Evolutionary conservation across 306 rosid genomes (phyloP).

Genomic region (Malus sieversii): DNA sequence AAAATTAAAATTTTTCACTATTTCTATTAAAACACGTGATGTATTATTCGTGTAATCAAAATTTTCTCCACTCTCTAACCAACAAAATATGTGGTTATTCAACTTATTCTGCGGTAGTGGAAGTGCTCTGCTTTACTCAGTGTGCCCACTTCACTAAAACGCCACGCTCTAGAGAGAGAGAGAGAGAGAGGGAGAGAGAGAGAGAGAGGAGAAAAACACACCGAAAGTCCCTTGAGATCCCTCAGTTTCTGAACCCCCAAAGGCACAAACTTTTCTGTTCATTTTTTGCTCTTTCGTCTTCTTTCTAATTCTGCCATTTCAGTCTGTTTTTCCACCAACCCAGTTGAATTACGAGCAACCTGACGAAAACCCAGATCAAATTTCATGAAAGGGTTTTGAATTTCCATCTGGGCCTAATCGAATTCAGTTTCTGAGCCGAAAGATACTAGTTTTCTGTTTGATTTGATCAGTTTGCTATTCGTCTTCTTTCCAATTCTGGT

Average conservation of each 20-base stretch:
- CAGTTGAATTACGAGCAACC: too few species aligned
- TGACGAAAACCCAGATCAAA: not conserved
- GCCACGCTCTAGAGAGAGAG: not conserved
- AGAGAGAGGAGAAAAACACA: not conserved
- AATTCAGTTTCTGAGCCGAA: not conserved
- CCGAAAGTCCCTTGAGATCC: not conserved
- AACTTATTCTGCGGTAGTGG: not conserved
- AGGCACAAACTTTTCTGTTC: not conserved
- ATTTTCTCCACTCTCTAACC: not conserved
- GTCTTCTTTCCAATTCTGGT: not conserved
- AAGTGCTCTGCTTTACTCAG: not conserved
- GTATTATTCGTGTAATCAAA: too few species aligned
- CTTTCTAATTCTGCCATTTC: not conserved
- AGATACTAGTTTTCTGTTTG: not conserved
- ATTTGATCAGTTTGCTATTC: not conserved
- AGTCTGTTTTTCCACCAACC: not conserved
- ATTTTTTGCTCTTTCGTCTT: not conserved
- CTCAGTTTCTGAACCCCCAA: not conserved
- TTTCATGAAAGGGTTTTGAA: not conserved
- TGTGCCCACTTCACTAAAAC: not conserved
- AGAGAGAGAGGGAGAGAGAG: not conserved
- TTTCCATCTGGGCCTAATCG: too few species aligned
- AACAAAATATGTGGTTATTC: not conserved
- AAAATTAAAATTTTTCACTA: too few species aligned
- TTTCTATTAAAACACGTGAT: too few species aligned